These are phyloP conservation scores for Teunomyces cretensis DNA, from an alignment of 805 yeast species.

Conservation along the genomic window DNA sequence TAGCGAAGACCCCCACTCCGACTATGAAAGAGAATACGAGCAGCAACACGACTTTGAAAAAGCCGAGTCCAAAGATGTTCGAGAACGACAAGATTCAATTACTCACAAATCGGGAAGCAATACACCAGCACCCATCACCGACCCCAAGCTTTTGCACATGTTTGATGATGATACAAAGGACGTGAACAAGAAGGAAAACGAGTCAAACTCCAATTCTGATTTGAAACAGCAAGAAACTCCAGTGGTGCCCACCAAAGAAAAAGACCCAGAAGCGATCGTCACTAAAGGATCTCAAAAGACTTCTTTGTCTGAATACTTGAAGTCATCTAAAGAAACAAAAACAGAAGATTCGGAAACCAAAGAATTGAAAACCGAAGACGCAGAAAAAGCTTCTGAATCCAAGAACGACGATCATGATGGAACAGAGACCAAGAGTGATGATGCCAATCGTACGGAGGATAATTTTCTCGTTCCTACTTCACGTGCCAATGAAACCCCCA, in stretches of 20 bases:
- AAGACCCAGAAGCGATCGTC: too few species aligned
- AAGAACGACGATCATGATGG: too few species aligned
- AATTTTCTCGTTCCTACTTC: neutral
- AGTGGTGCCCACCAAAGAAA: too few species aligned
- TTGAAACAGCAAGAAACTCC: too few species aligned
- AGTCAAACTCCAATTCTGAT: too few species aligned
- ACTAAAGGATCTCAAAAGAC: neutral
- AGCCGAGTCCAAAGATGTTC: neutral
- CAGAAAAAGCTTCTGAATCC: neutral
- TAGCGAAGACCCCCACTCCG: neutral
- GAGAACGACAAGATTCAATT: neutral
- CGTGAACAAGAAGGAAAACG: neutral
- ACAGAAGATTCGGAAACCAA: neutral
- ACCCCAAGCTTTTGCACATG: constrained; percentile 14
- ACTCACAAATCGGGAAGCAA: constrained; percentile 9
- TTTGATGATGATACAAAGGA: constrained; percentile 13
- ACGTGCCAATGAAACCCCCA: neutral
- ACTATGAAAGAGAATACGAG: neutral
- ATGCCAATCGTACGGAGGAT: neutral
- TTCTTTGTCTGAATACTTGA: constrained; percentile 8
- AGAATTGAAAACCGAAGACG: neutral
- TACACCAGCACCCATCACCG: constrained; percentile 6
- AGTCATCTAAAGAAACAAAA: constrained; percentile 6
- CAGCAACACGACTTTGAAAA: neutral
- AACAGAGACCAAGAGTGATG: neutral